Percentiles rank a stretch among this genome's conserved stretches.
phyloP scores from a whole-genome alignment of 2,329 filamentous ascomycete genomes.

The Magnaporthales sp. region DNA sequence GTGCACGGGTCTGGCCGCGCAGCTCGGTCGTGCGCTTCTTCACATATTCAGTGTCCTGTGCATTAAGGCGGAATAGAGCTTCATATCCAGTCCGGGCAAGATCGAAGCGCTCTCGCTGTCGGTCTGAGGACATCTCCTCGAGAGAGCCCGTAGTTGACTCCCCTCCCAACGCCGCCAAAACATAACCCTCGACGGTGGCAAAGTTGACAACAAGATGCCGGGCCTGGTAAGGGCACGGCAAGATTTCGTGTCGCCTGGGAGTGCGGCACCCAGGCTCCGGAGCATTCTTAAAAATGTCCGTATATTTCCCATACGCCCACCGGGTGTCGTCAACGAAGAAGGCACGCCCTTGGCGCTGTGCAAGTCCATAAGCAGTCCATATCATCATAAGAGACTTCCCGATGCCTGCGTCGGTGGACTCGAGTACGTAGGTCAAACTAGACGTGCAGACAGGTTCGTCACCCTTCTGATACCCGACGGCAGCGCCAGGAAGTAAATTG shows the following conservation, averaged over 20 bases:
- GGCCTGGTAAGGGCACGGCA: conserved; percentile 71
- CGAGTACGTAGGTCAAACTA: conserved; percentile 71
- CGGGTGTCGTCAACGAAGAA: conserved; percentile 82
- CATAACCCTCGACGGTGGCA: conserved; percentile 55
- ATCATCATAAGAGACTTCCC: conserved; percentile 69
- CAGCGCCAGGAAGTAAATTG: conserved; percentile 45
- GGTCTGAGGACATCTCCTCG: conserved; percentile 13
- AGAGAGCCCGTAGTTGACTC: not conserved
- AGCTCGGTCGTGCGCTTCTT: conserved; percentile 48
- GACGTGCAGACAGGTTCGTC: conserved; percentile 53
- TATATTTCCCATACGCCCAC: conserved; percentile 75
- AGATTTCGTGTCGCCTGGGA: conserved; percentile 64
- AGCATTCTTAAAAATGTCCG: conserved; percentile 60
- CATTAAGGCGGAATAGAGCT: conserved; percentile 60
- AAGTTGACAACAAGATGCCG: conserved; percentile 67
- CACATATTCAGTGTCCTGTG: conserved; percentile 59
- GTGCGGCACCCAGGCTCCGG: conserved; percentile 58
- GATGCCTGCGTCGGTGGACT: conserved; percentile 65
- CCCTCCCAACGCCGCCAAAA: conserved; percentile 35
- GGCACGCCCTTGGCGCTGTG: conserved; percentile 60
- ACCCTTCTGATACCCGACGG: conserved; percentile 36
- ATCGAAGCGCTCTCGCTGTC: conserved; percentile 51
- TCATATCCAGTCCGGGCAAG: conserved; percentile 65
- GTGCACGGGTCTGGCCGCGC: conserved; percentile 32
- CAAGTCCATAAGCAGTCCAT: conserved; percentile 78